Base-by-base conservation (phyloP, 2,329 filamentous ascomycete genomes). In the Daldinia eschscholtzii region DNA sequence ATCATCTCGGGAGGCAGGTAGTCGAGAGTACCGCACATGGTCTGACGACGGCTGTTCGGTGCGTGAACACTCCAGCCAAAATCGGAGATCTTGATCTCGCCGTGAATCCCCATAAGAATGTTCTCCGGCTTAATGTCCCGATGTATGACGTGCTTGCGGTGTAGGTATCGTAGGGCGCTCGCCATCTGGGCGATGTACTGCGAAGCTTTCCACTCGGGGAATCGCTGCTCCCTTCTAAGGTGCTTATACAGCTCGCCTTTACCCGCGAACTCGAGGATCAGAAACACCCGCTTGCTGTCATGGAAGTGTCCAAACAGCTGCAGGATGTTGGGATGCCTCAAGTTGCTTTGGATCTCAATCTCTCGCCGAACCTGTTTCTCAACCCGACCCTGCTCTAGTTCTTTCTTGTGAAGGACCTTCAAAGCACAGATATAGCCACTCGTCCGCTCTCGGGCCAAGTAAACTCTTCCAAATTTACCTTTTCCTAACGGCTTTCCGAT, bases 1-100 rank as follows among this genome's bases (percentile, higher is more conserved):
- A 98, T 88, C 96, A 99, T 99, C 89, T 99, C 96, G 4, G 96
- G 96, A 2, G 96, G 96, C 15, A 99, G 88, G 80, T 99, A 99
- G 82, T 99, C 96, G 46, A 98, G 88, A 18, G 96, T 99, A 71
- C 96, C 96, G 80, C 96, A 99, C 89, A 98, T 94, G 63, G 96
- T 99, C 77, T 94, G 92, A 70, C 96, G 88, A 74, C 96, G 86
- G 83, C 95, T 97, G 81, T 97, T 98, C 30, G 96, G 96, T 4
- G 96, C 96, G 81, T 99, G 96, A 3, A 98, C 96, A 79, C 93
- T 97, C 96, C 96, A 99, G 57, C 96, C 95, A 77, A 98, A 99
- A 81, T 99, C 96, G 4, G 93, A 97, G 77, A 99, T 94, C 82
- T 99, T 99, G 83, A 99, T 94, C 84, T 99, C 96, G 73, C 94